A percentile compares a stretch with the other conserved stretches of the same genome.
Conservation (phyloP, 805 yeast genomes). For the Cyberlindnera xishuangbannaensis region DNA sequence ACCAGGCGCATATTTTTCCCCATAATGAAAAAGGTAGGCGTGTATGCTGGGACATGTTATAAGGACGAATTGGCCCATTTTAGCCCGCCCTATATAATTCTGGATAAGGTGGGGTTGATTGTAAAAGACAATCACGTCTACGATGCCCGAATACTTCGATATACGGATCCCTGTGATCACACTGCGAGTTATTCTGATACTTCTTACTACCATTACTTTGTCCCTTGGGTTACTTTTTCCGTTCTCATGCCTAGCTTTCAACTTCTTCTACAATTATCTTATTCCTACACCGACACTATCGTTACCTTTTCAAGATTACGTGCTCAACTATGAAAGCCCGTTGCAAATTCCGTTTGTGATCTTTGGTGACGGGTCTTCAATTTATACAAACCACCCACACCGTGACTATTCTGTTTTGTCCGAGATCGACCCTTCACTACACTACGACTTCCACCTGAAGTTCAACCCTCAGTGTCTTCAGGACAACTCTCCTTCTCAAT, state of each 20-base stretch:
- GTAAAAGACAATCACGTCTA: neutral
- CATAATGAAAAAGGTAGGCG: too few species aligned
- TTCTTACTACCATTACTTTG: conserved; percentile 9
- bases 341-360: conserved; percentile 19
- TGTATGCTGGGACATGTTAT: too few species aligned
- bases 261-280: conserved; percentile 21
- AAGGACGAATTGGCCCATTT: too few species aligned
- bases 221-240: conserved; percentile 19
- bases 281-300: conserved; percentile 21
- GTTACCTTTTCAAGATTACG: conserved; percentile 17
- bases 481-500: conserved; percentile 6
- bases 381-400: conserved; percentile 19
- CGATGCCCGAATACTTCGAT: conserved; percentile 13
- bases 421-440: conserved; percentile 7
- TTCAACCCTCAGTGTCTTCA: conserved; percentile 9
- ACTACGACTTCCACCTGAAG: conserved; percentile 19
- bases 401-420: neutral
- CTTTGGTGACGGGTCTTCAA: conserved; percentile 11
- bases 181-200: conserved; percentile 16
- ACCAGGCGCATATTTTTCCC: too few species aligned
- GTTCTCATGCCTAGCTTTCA: conserved; percentile 19
- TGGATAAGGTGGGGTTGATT: too few species aligned
- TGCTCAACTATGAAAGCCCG: conserved; percentile 20
- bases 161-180: conserved; percentile 22
- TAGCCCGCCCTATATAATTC: too few species aligned